These are phyloP conservation scores for Pleurotus salmoneostramineus DNA, from an alignment of 768 basidiomycete species.

Conservation along the genomic window DNA sequence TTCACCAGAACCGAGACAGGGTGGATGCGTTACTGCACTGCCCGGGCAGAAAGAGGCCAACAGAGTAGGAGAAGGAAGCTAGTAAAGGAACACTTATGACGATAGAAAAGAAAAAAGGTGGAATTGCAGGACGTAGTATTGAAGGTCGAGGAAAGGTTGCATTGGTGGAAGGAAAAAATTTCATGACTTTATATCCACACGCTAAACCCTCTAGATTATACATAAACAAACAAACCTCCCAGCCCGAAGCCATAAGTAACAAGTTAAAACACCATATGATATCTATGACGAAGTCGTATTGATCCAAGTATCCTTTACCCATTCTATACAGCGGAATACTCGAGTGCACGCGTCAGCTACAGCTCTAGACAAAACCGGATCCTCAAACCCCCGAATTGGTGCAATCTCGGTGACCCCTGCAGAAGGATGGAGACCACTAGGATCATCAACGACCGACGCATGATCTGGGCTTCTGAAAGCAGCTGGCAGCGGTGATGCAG, in stretches of 20 bases:
- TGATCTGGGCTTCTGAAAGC: background rate
- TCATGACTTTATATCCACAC: too few relatives aligned
- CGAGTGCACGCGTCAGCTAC: constrained; percentile 36
- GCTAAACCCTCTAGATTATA: too few relatives aligned
- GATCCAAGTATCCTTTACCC: constrained; percentile 55
- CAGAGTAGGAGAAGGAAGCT: background rate
- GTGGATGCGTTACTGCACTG: constrained; percentile 54
- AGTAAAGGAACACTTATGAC: background rate
- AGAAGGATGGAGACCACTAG: background rate
- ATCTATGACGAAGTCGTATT: constrained; percentile 23
- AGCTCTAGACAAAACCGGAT: constrained; percentile 45
- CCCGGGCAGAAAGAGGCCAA: constrained; percentile 77
- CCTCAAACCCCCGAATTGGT: constrained; percentile 64
- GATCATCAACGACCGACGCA: background rate
- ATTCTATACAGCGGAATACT: constrained; percentile 39
- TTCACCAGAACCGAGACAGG: constrained; percentile 82
- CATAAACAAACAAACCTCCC: too few relatives aligned
- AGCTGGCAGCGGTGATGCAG: background rate
- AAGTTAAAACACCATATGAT: too few relatives aligned
- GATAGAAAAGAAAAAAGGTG: too few relatives aligned
- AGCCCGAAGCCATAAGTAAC: too few relatives aligned
- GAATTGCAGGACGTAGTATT: too few relatives aligned
- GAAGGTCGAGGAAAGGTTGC: too few relatives aligned
- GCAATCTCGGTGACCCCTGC: constrained; percentile 11
- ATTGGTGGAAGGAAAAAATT: too few relatives aligned